phyloP scores from a whole-genome alignment of 1,284 basidiomycete species.

The Tilletia indica region DNA sequence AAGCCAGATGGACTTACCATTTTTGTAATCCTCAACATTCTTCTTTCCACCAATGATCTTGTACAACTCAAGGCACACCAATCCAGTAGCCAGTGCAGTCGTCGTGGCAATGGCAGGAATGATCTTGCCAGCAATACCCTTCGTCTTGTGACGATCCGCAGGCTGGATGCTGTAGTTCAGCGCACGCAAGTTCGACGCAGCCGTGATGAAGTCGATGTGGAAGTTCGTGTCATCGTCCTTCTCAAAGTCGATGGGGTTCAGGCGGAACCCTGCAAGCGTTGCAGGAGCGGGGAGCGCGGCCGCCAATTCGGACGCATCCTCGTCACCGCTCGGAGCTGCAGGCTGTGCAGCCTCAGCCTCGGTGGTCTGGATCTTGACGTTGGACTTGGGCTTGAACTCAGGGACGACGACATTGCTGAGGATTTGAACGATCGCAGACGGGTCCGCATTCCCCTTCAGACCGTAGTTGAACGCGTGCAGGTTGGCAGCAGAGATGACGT shows the following conservation, averaged over 20 bases:
- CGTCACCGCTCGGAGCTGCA: conserved; percentile 61
- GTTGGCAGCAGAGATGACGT: conserved; percentile 90
- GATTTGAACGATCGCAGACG: conserved; percentile 76
- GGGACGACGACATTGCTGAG: conserved; percentile 82
- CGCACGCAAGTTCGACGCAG: conserved; percentile 94
- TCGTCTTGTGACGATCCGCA: conserved; percentile 90
- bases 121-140: conserved; percentile 99
- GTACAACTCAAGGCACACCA: conserved; percentile 95
- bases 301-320: conserved; percentile 45
- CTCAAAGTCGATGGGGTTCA: conserved; percentile 95
- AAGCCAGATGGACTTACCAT: conserved; percentile 61
- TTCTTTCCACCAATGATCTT: conserved; percentile 89
- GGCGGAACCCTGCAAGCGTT: conserved; percentile 87
- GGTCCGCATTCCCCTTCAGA: conserved; percentile 82
- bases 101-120: conserved; percentile 99
- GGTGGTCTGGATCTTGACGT: conserved; percentile 89
- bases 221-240: conserved; percentile 98
- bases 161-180: conserved; percentile 88
- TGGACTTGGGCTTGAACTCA: conserved; percentile 87
- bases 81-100: conserved; percentile 87
- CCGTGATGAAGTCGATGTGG: conserved; percentile 99
- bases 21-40: conserved; percentile 93
- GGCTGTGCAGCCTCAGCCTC: conserved; percentile 75
- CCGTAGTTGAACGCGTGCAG: conserved; percentile 98
- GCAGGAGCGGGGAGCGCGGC: conserved; percentile 48